A percentile compares a stretch with the other conserved stretches of the same genome.
Evolutionary conservation across 202 grass and related monocot genomes (phyloP).

Genomic region (Setaria viridis): DNA sequence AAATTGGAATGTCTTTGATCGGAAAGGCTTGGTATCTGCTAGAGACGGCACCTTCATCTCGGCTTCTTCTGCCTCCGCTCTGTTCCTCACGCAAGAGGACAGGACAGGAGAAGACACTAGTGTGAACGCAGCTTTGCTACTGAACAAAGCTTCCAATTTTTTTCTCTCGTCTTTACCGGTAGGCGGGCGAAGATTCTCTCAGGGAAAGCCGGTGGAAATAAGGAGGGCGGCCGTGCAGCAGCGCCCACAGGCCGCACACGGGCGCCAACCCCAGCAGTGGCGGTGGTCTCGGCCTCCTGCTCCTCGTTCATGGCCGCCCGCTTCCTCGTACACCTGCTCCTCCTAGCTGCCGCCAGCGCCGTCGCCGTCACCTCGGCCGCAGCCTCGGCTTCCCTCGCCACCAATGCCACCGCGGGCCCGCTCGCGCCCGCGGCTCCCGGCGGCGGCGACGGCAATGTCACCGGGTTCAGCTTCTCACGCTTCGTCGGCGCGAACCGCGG

Average conservation of each 20-base stretch:
- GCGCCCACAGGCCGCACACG: constrained; percentile 1
- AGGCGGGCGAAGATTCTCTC: constrained; percentile 5
- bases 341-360: constrained; percentile 1
- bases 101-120: background rate
- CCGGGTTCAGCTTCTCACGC: constrained; percentile 53
- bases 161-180: background rate
- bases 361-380: background rate
- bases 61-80: background rate
- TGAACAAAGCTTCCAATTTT: background rate
- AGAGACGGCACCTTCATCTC: background rate
- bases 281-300: background rate
- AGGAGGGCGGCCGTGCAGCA: constrained; percentile 6
- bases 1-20: background rate
- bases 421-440: background rate
- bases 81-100: background rate
- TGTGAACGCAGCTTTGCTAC: constrained; percentile 36
- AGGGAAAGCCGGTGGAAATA: constrained; percentile 15
- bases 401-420: constrained; percentile 40
- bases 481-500: constrained; percentile 22
- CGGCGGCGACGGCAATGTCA: background rate
- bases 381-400: constrained; percentile 37
- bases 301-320: constrained; percentile 42
- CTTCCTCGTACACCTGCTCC: constrained; percentile 51
- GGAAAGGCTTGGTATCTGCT: no score
- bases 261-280: constrained; percentile 7